Evolutionary conservation across 2,329 filamentous ascomycete species (phyloP).

Genomic region (Colletotrichum sp.): DNA sequence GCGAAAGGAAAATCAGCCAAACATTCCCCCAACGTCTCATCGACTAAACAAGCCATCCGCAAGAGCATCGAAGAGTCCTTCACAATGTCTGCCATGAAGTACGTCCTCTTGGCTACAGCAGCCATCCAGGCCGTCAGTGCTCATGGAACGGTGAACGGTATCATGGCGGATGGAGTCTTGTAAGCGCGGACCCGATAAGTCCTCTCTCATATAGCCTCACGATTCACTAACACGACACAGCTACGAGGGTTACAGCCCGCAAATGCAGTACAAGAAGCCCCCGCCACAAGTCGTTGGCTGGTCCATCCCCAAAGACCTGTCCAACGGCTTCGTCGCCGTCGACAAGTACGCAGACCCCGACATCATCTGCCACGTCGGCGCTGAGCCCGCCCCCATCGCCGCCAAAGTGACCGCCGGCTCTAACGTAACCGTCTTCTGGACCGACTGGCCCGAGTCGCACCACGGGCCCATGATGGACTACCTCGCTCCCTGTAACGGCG

Average conservation of each 20-base stretch:
- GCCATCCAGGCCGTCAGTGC: neutral
- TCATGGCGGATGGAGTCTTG: conserved; percentile 18
- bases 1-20: neutral
- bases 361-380: conserved; percentile 44
- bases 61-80: neutral
- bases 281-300: conserved; percentile 30
- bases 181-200: neutral
- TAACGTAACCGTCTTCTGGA: conserved; percentile 29
- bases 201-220: neutral
- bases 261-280: conserved; percentile 20
- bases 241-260: conserved; percentile 17
- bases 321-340: conserved; percentile 43
- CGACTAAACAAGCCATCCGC: neutral
- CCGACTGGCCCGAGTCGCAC: conserved; percentile 33
- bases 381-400: conserved; percentile 32
- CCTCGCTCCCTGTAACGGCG: conserved; percentile 42
- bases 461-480: conserved; percentile 44
- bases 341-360: conserved; percentile 35
- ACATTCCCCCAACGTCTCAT: neutral
- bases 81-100: conserved; percentile 4
- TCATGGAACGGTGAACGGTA: conserved; percentile 13
- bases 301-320: conserved; percentile 19
- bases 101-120: conserved; percentile 2
- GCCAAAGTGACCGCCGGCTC: conserved; percentile 29
- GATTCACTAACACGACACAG: neutral